Evolutionary conservation across 768 basidiomycete genomes (phyloP), one percentile per base, ranked within the genome.

Genomic region (Tubosaeta brunneosetosa): DNA sequence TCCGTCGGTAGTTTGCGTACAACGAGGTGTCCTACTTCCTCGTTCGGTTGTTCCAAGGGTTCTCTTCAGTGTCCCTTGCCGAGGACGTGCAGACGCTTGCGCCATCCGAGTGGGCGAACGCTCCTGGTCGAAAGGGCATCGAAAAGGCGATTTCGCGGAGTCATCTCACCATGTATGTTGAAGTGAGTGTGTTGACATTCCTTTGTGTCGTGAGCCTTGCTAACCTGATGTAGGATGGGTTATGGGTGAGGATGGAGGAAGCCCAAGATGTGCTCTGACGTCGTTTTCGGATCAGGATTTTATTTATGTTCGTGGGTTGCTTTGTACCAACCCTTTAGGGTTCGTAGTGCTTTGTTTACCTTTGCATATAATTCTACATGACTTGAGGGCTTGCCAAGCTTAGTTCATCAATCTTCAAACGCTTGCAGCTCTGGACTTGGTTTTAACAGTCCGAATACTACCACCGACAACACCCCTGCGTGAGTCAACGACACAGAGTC

Each of bases 1-100:
- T 8, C 1, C 33, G 16, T 38, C 16, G 36, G 11, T 37, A 84
- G 78, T 85, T 85, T 58, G 84, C 85, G 6, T 86, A 86, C 65
- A 75, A 84, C 53, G 82, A 85, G 60, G 67, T 75, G 3, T 84
- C 83, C 1, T 86, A 82, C 66, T 76, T 85, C 67, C 73, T 87
- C 41, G 73, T 82, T 43, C 76, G 80, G 10, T 68, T 87, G 8
- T 64, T 86, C 6, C 85, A 87, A 61, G 63, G 63, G 10, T 84
- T 83, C 65, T 74, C 74, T 4, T 60, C 61, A 4, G 38, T 40
- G 19, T 40, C 38, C 12, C 71, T 82, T 19, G 77, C 74, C 2
- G 65, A 64, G 5, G 74, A 78, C 13, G 75, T 74, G 0, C 80
- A 80, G 6, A 71, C 74, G 2, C 66, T 64, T 25, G 74, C 81